These are phyloP conservation scores for Solidago caesia DNA, from an alignment of 129 eudicot species.

Conservation along the genomic window DNA sequence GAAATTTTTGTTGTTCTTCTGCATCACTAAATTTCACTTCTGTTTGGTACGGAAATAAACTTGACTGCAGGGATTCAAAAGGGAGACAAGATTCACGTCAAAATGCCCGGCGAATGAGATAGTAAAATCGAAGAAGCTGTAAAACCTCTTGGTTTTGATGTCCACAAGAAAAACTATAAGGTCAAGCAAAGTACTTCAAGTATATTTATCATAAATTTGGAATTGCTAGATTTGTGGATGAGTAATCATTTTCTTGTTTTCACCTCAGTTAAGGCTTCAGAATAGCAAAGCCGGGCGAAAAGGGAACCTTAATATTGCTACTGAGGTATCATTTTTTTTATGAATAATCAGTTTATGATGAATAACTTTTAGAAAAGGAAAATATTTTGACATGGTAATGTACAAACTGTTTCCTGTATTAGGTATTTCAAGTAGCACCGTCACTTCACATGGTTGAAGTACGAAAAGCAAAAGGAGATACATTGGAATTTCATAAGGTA, in stretches of 20 bases:
- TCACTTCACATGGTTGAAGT: conserved; percentile 99
- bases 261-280: conserved; percentile 85
- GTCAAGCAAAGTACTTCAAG: conserved; percentile 26
- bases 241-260: conserved; percentile 13
- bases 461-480: conserved; percentile 97
- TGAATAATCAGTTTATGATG: not conserved
- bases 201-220: not conserved
- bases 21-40: not conserved
- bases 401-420: conserved; percentile 16
- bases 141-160: conserved; percentile 83
- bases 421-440: conserved; percentile 98
- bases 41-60: conserved; percentile 4
- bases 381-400: not conserved
- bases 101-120: conserved; percentile 82
- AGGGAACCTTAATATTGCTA: conserved; percentile 91
- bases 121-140: conserved; percentile 86
- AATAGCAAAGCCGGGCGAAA: conserved; percentile 92
- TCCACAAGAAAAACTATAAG: conserved; percentile 93
- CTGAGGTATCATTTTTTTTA: conserved; percentile 54
- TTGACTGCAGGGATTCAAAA: conserved; percentile 67
- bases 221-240: conserved; percentile 13
- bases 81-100: conserved; percentile 97
- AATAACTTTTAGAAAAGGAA: not conserved
- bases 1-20: not conserved
- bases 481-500: conserved; percentile 99